phyloP scores from a whole-genome alignment of 2,329 filamentous ascomycete species.

The Sphaceloma murrayae region DNA sequence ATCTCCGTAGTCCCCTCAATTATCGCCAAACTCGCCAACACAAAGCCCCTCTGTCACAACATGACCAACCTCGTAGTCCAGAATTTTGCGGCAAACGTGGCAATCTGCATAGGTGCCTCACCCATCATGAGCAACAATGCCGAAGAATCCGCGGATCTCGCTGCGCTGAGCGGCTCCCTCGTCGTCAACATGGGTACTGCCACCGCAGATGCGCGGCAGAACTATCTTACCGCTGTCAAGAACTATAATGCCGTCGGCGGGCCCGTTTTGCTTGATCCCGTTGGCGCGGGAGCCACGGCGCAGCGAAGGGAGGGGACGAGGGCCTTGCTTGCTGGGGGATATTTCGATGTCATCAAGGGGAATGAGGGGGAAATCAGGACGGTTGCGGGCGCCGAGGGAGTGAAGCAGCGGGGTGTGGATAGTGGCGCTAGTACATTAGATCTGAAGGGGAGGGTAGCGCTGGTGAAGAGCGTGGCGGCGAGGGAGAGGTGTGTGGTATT shows the following conservation, averaged over 20 bases:
- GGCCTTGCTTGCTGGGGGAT: conserved; percentile 60
- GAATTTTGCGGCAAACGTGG: conserved; percentile 88
- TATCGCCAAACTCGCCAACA: conserved; percentile 51
- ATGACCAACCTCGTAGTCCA: conserved; percentile 97
- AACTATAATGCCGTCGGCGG: conserved; percentile 72
- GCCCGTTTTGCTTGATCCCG: conserved; percentile 78
- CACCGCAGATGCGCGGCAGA: conserved; percentile 61
- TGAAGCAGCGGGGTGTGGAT: conserved; percentile 73
- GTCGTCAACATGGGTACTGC: conserved; percentile 95
- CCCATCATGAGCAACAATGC: conserved; percentile 92
- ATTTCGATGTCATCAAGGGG: conserved; percentile 84
- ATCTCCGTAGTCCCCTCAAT: conserved; percentile 24
- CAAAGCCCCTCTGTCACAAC: conserved; percentile 75
- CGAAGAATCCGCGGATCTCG: conserved; percentile 72
- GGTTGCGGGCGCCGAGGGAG: conserved; percentile 49
- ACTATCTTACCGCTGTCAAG: conserved; percentile 62
- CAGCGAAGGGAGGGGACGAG: conserved; percentile 63
- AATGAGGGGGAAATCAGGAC: conserved; percentile 82
- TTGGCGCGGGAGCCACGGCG: conserved; percentile 75
- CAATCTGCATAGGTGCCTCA: conserved; percentile 71
- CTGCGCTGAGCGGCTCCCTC: conserved; percentile 63
- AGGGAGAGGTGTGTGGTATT: conserved; percentile 64
- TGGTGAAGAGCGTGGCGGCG: conserved; percentile 58
- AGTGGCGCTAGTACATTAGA: conserved; percentile 50
- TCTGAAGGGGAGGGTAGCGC: conserved; percentile 46